Percentiles rank a stretch among this genome's conserved stretches.
phyloP scores from a whole-genome alignment of 2,329 filamentous ascomycete genomes.

The Bipolaris oryzae region DNA sequence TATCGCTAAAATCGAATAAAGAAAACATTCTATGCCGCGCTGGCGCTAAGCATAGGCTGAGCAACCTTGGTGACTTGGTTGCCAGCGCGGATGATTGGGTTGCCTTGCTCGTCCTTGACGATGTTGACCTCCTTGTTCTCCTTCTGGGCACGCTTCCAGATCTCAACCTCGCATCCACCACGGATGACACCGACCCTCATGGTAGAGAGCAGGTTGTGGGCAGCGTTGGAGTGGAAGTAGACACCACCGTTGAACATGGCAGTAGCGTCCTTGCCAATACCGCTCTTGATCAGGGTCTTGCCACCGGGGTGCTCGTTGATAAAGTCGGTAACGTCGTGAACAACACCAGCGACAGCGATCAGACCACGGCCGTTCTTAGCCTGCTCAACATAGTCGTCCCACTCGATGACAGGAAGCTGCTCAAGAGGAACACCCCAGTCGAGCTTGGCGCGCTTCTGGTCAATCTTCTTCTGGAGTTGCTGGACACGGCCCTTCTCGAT shows the following conservation, averaged over 20 bases:
- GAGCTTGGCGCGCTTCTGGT: conserved; percentile 52
- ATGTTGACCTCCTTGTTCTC: conserved; percentile 74
- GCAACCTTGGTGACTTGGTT: conserved; percentile 83
- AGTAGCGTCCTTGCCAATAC: conserved; percentile 52
- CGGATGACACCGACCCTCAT: conserved; percentile 49
- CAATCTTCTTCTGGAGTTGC: conserved; percentile 54
- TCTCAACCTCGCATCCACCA: conserved; percentile 52
- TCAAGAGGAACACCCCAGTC: conserved; percentile 54
- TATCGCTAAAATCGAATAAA: conserved; percentile 34
- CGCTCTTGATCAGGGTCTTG: conserved; percentile 51
- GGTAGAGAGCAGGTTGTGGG: conserved; percentile 43
- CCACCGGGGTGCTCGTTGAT: conserved; percentile 53
- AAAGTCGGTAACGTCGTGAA: conserved; percentile 52
- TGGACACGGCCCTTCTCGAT: conserved; percentile 54
- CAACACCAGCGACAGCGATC: conserved; percentile 51
- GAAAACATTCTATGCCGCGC: conserved; percentile 68
- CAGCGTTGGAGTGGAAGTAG: conserved; percentile 51
- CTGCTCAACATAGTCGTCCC: conserved; percentile 53
- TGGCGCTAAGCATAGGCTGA: conserved; percentile 80
- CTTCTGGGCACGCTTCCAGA: conserved; percentile 52
- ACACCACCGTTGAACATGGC: conserved; percentile 55
- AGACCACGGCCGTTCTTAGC: conserved; percentile 51
- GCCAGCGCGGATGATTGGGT: conserved; percentile 84
- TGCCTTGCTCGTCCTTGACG: conserved; percentile 79
- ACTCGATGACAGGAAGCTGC: conserved; percentile 52